Evolutionary conservation across 352 stramenopile species (phyloP).

Genomic region (Phytopythium ostracodes): DNA sequence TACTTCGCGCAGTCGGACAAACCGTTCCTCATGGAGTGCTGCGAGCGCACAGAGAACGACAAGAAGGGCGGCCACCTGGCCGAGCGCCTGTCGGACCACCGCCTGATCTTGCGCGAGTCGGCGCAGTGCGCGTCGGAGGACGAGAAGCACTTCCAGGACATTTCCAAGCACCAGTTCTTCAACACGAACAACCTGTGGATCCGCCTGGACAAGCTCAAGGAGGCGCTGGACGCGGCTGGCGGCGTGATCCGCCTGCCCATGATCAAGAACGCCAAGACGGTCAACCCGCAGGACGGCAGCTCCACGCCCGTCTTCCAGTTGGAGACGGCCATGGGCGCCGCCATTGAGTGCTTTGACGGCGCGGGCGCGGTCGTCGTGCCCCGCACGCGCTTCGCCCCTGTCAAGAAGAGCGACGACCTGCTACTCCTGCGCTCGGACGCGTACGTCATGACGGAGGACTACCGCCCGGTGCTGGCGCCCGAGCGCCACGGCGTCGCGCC

Average conservation of each 20-base stretch:
- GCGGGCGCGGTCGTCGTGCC: slow-evolving; percentile 86
- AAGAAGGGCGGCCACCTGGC: slow-evolving; percentile 99
- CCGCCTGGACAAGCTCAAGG: slow-evolving; percentile 80
- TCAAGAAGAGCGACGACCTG: slow-evolving; percentile 88
- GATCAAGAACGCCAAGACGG: slow-evolving; percentile 88
- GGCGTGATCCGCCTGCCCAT: slow-evolving; percentile 82
- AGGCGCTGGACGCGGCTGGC: slow-evolving; percentile 73
- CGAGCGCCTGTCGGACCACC: slow-evolving; percentile 86
- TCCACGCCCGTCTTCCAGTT: slow-evolving; percentile 86
- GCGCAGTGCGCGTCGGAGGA: slow-evolving; percentile 86
- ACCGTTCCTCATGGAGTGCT: slow-evolving; percentile 94
- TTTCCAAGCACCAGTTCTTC: slow-evolving; percentile 86
- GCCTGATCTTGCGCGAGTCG: slow-evolving; percentile 93
- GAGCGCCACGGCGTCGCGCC: slow-evolving; percentile 93
- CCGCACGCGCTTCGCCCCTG: slow-evolving; percentile 83
- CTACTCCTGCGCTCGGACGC: slow-evolving; percentile 95
- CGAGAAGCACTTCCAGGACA: slow-evolving; percentile 85
- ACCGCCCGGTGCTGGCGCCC: slow-evolving; percentile 94
- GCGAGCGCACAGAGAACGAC: slow-evolving; percentile 97
- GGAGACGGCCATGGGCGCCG: slow-evolving; percentile 84
- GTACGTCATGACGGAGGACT: slow-evolving; percentile 96
- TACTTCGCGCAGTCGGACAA: slow-evolving; percentile 89
- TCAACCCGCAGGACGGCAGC: slow-evolving; percentile 82
- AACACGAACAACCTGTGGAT: slow-evolving; percentile 92
- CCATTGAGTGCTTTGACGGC: slow-evolving; percentile 86